Base-by-base conservation (phyloP, 306 rosid genomes). In the Quercus alba region DNA sequence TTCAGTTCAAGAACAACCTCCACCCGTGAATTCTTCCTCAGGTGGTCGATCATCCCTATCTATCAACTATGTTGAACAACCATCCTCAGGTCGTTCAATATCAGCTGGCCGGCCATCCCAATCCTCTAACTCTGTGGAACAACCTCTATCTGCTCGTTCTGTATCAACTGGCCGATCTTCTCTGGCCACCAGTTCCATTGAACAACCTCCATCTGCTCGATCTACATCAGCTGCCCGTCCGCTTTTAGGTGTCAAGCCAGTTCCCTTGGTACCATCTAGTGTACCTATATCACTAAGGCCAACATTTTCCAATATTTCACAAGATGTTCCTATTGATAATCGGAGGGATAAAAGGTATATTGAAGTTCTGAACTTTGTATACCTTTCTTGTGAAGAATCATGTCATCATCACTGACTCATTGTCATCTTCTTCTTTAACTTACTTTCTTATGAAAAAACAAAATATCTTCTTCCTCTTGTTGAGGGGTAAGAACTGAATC, bases 281-380 rank as follows among this genome's bases (percentile, higher is more conserved):
- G 93, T 91, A 18, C 89, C 99, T 28, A 84, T 89, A 81, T 75
- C 94, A 61, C 90, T 91, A 46, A 89, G 91, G 84, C 94, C 95
- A 31, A 41, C 84, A 20, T 5, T 83, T 73, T 83, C 95, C 3
- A 49, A 52, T 14, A 41, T 78, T 75, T 82, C 84, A 41, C 14
- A 88, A 1, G 97, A 91, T 55, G 73, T 67, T 69, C 76, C 78
- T 25, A 18, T 67, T 8, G 91, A 90, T n/a, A 17, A 31, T 57
- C 83, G 51, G 64, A 91, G 79, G 89, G 99, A 91, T 71, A 91
- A 85, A 82, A 89, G 98, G 99, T 91, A 70, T 28, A 63, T 49
- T 49, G 44, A 49, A 58, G 69, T 41, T 49, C 44, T 73, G 35
- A n/a, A 3, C 51, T 38, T 38, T 69, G 49, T 44, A 18, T 6